Evolutionary conservation across 331 rosid genomes (phyloP), one percentile per base, ranked within the genome.

Genomic region (Stylosanthes scabra): DNA sequence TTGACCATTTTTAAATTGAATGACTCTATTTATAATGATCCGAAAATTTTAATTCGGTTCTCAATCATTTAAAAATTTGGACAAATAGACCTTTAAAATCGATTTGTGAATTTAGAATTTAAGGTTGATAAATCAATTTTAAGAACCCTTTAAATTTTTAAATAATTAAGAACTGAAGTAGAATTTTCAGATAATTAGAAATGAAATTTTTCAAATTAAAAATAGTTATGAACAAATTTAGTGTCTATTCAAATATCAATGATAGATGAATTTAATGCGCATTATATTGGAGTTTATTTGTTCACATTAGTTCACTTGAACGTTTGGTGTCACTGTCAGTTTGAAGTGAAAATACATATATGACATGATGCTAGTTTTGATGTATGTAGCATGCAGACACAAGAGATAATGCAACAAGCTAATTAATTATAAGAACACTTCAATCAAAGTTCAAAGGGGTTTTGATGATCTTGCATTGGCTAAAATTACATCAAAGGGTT

Each of bases 321-420:
- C 28, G 40, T 31, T 74, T 14, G 31, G 62, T 55, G 70, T 68
- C 8, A 75, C 75, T 70, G 77, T 57, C 74, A 81, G 55, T 64
- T 74, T 75, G 65, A 70, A 77, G 74, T 80, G 77, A 80, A 80
- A 80, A 40, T 29, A 75, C 76, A 59, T 70, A 70, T 73, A 59
- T 70, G 80, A 54, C 76, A 50, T 34, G 80, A 4, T 47, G 52
- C 40, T 63, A 57, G 16, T 54, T 80, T 74, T 80, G 5, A 31
- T 31, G 3, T 49, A 74, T 68, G 79, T 74, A 76, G 83, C 80
- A 80, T 45, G 56, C 37, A 74, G 77, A 68, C 49, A 37, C 57
- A 45, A 25, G 77, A 69, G 49, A 75, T 57, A 71, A 11, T 31
- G 37, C 37, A 31, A 3, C 37, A 31, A 31, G 5, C 5, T 4